phyloP scores from a whole-genome alignment of 192 early-diverging fungal species.

The Dissophora ornata region DNA sequence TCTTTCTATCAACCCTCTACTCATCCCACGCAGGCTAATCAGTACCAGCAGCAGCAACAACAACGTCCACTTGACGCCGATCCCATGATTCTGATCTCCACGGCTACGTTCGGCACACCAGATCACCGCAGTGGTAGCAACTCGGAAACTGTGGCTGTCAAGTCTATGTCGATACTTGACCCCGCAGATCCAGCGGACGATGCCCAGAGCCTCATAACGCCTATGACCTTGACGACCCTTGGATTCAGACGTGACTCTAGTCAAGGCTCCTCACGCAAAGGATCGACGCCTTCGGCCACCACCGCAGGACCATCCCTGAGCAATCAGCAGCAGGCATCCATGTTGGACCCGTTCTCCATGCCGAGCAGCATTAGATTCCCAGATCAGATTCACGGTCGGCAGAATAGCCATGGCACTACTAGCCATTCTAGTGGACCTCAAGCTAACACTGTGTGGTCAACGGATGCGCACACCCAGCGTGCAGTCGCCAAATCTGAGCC shows the following conservation, averaged over 20 bases:
- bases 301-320: neutral
- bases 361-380: slow-evolving; percentile 48
- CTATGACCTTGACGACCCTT: slow-evolving; percentile 37
- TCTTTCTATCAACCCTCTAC: too few relatives aligned
- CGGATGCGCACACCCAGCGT: slow-evolving; percentile 18
- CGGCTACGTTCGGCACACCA: too few relatives aligned
- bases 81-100: too few relatives aligned
- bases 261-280: too few relatives aligned
- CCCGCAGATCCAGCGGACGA: too few relatives aligned
- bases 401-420: neutral
- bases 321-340: slow-evolving; percentile 12
- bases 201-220: neutral
- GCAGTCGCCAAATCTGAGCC: slow-evolving; percentile 13
- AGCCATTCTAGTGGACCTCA: neutral
- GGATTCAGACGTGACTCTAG: too few relatives aligned
- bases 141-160: neutral
- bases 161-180: neutral
- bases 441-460: slow-evolving; percentile 36
- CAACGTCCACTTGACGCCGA: too few relatives aligned
- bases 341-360: slow-evolving; percentile 54
- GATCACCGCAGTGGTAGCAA: too few relatives aligned
- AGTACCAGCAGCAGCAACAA: too few relatives aligned
- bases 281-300: neutral
- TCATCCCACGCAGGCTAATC: too few relatives aligned
- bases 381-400: slow-evolving; percentile 12